A percentile compares a stretch with the other conserved stretches of the same genome.
Evolutionary conservation across 352 stramenopile genomes (phyloP).

Genomic region (Phytophthora brassicae): DNA sequence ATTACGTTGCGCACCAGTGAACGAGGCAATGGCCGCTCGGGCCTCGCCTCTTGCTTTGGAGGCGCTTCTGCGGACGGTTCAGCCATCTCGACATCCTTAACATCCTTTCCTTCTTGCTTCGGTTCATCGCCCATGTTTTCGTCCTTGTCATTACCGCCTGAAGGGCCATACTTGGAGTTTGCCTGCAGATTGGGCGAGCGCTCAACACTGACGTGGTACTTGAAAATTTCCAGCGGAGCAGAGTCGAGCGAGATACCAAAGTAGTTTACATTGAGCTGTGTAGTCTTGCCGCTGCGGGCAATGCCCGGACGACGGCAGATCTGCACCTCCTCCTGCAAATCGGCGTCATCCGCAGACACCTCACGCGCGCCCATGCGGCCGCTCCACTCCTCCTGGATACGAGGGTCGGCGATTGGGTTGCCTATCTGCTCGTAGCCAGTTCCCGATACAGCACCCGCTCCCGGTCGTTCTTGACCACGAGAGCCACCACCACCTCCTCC

Average conservation of each 20-base stretch:
- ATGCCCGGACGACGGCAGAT: slow-evolving; percentile 53
- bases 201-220: slow-evolving; percentile 72
- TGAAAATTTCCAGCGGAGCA: slow-evolving; percentile 55
- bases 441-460: slow-evolving; percentile 21
- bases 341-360: slow-evolving; percentile 42
- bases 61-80: slow-evolving; percentile 25
- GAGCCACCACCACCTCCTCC: too few relatives aligned
- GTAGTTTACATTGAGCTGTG: slow-evolving; percentile 37
- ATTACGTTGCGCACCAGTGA: slow-evolving; percentile 62
- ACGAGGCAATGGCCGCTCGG: slow-evolving; percentile 43
- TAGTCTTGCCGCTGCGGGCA: slow-evolving; percentile 31
- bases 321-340: slow-evolving; percentile 39
- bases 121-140: slow-evolving; percentile 37
- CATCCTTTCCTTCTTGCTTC: slow-evolving; percentile 32
- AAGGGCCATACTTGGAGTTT: slow-evolving; percentile 47
- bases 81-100: slow-evolving; percentile 53
- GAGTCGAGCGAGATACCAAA: slow-evolving; percentile 57
- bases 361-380: slow-evolving; percentile 34
- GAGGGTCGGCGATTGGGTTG: slow-evolving; percentile 50
- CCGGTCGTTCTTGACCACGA: too few relatives aligned
- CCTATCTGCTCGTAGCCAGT: slow-evolving; percentile 62
- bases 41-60: too few relatives aligned
- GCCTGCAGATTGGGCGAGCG: slow-evolving; percentile 37
- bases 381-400: slow-evolving; percentile 53
- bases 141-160: slow-evolving; percentile 39